Evolutionary conservation across 2,329 filamentous ascomycete genomes (phyloP).

Genomic region (Stagonosporopsis rhizophila): DNA sequence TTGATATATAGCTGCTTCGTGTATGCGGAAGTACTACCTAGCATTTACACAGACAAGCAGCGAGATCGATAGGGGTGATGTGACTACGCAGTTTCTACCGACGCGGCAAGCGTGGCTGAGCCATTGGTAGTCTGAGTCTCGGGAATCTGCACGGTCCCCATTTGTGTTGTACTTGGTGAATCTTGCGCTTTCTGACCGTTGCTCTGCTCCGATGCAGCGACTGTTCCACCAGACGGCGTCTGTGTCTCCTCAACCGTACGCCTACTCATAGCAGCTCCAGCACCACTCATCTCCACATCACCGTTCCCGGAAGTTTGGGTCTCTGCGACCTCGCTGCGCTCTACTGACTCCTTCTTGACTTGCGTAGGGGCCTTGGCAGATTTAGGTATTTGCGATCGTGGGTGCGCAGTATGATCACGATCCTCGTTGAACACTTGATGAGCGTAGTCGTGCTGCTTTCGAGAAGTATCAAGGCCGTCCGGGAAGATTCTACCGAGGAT

Average conservation of each 20-base stretch:
- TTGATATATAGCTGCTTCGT: not conserved
- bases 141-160: slow-evolving; percentile 1
- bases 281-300: slow-evolving; percentile 36
- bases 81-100: not conserved
- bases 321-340: slow-evolving; percentile 20
- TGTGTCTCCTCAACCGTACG: not conserved
- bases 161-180: not conserved
- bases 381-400: slow-evolving; percentile 22
- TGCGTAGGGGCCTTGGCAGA: slow-evolving; percentile 9
- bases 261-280: not conserved
- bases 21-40: too few species aligned
- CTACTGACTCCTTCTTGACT: slow-evolving; percentile 36
- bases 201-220: not conserved
- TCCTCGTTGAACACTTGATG: slow-evolving; percentile 43
- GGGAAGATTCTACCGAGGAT: slow-evolving; percentile 51
- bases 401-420: slow-evolving; percentile 34
- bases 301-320: slow-evolving; percentile 22
- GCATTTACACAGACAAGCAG: not conserved
- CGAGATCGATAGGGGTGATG: not conserved
- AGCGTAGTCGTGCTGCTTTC: slow-evolving; percentile 42
- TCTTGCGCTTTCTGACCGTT: not conserved
- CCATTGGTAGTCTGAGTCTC: slow-evolving; percentile 5
- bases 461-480: slow-evolving; percentile 42
- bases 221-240: not conserved
- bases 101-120: slow-evolving; percentile 1